Evolutionary conservation across 225 moss, liverwort and hornwort genomes (phyloP), one percentile per base, ranked within the genome.

Genomic region (Marchantia paleacea): DNA sequence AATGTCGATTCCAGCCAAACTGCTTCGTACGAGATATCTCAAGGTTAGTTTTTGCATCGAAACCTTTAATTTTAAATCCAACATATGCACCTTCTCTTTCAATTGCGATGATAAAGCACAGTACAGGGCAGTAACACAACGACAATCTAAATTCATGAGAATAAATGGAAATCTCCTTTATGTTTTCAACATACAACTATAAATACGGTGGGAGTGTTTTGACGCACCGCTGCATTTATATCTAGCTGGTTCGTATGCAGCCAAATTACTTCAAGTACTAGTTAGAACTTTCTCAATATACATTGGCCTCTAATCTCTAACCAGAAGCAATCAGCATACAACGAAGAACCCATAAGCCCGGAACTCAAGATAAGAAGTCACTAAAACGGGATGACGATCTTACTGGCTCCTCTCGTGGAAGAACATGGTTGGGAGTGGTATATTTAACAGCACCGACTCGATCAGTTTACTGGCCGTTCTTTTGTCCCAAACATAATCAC

Each of bases 401-500:
- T 84, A 88, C 88, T 88, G 88, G 84, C 83, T 88, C 77, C 73
- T 83, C 79, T 88, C 88, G 71, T 88, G 88, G 81, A 88, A 88
- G 55, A 88, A 88, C 88, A 88, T 88, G 8, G 88, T 88, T 8
- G 88, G 88, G 22, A 88, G 88, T 31, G 88, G 88, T 76, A 88
- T 88, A 81, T 88, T 88, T 25, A 88, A 85, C 30, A 88, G 79
- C 55, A 88, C 88, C 11, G 88, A 88, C 64, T 88, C 88, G 77
- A 88, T 86, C 19, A 88, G 80, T 69, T 88, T 88, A 81, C 88
- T 88, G 64, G 88, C 88, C 62, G 88, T 88, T 78, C 88, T 79
- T 69, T 88, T 88, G 77, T 88, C 88, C 88, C 88, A 88, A 8
- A 88, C 88, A 75, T 88, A 88, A 79, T 88, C 88, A 73, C 88